Evolutionary conservation across 768 basidiomycete species (phyloP), one percentile per base, ranked within the genome.

Genomic region (Trichaptum fuscoviolaceum): DNA sequence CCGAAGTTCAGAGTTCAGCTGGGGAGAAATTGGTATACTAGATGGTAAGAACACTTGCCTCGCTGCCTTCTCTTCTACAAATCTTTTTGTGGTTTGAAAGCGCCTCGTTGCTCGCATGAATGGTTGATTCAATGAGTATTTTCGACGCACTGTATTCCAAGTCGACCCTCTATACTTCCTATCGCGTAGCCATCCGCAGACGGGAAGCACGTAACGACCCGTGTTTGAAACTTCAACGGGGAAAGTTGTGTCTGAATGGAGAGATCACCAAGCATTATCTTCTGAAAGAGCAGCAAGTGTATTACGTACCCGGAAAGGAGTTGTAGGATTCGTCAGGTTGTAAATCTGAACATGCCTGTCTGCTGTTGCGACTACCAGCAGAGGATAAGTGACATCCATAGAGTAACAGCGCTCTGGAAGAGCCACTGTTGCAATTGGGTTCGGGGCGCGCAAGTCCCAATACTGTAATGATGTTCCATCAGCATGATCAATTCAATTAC

Each of bases 91-190:
- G 17, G 3, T 52, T 20, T 20, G 2, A 61, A 61, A 61, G 10
- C 24, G 30, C 24, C 23, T 61, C 59, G 23, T 25, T 3, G 30
- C 30, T 61, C 23, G 59, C 2, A 20, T 52, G 59, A 15, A 61
- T 61, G 23, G 59, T 61, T 17, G 24, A 9, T 61, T 15, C 9
- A 61, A 17, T 34, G 23, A 61, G 59, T 52, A 61, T 15, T 9
- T 52, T 61, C 25, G 8, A 74, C 80, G 66, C 70, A 82, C 79
- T 83, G 81, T 58, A 83, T 80, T 0, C 80, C 82, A 0, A 83
- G 80, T 20, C 82, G 73, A 20, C 82, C 74, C 66, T 75, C 74
- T 30, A 75, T 67, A 58, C 74, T 75, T n/a, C 74, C 74, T 15
- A 75, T 65, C 6, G 74, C 74, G 65, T 70, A 75, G 6, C 72